Conservation (phyloP, 2,329 filamentous ascomycete species). For the Nigrospora oryzae region DNA sequence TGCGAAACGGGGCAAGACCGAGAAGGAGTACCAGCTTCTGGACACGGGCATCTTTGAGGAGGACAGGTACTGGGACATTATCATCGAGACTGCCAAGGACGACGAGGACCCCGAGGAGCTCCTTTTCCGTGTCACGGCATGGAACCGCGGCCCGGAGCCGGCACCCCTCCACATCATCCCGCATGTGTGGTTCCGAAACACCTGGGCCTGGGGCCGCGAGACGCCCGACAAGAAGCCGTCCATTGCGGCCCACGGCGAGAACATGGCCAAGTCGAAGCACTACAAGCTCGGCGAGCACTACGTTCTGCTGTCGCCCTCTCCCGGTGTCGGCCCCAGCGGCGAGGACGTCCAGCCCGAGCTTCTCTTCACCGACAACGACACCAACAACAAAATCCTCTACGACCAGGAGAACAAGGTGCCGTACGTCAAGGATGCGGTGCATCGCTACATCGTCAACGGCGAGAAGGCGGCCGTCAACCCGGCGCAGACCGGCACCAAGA, state of each 20-base stretch:
- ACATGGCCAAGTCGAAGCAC: slow-evolving; percentile 70
- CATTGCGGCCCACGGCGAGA: slow-evolving; percentile 58
- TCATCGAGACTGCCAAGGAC: slow-evolving; percentile 94
- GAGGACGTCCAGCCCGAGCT: slow-evolving; percentile 79
- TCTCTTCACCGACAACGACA: slow-evolving; percentile 94
- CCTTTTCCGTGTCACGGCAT: slow-evolving; percentile 88
- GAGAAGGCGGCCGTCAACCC: slow-evolving; percentile 80
- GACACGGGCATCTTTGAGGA: slow-evolving; percentile 87
- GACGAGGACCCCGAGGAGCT: slow-evolving; percentile 85
- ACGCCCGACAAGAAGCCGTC: slow-evolving; percentile 67
- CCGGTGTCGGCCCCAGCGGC: slow-evolving; percentile 68
- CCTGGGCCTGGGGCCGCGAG: slow-evolving; percentile 90
- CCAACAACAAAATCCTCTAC: slow-evolving; percentile 74
- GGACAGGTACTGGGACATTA: slow-evolving; percentile 91
- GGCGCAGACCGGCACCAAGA: slow-evolving; percentile 72
- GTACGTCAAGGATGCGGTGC: slow-evolving; percentile 94
- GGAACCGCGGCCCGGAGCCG: slow-evolving; percentile 86
- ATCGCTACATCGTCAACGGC: slow-evolving; percentile 74
- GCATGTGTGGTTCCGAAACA: slow-evolving; percentile 95
- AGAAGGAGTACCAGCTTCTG: slow-evolving; percentile 84
- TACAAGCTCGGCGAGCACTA: slow-evolving; percentile 74
- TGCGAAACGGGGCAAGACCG: slow-evolving; percentile 62
- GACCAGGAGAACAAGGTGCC: slow-evolving; percentile 67
- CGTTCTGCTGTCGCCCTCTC: slow-evolving; percentile 80
- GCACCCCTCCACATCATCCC: slow-evolving; percentile 90